These are phyloP conservation scores for Dictyostelium firmibasis DNA, from an alignment of 78 protist genomes.

Conservation along the genomic window DNA sequence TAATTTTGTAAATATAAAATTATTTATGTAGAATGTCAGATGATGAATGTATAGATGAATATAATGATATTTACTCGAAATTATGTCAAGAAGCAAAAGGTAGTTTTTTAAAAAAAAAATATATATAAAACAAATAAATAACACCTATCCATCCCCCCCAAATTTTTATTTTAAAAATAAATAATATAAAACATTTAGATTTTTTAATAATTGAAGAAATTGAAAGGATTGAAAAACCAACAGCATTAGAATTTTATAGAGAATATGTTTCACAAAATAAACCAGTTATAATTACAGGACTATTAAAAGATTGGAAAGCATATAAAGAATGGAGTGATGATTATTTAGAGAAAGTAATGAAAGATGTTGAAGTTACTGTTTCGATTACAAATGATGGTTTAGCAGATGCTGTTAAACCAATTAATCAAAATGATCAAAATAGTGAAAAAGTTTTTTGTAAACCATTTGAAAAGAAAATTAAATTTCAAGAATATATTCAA, in stretches of 20 bases:
- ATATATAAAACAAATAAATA: background rate
- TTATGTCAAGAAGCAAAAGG: conserved; percentile 31
- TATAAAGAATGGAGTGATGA: conserved; percentile 44
- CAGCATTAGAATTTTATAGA: conserved; percentile 77
- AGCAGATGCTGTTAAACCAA: conserved; percentile 76
- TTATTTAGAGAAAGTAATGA: conserved; percentile 30
- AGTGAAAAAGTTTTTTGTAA: conserved; percentile 59
- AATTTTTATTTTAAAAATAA: no score
- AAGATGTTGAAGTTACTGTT: conserved; percentile 58
- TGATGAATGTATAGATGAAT: background rate
- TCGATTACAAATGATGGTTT: conserved; percentile 76
- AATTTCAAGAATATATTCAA: conserved; percentile 49
- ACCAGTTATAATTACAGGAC: conserved; percentile 77
- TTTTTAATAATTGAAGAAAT: conserved; percentile 41
- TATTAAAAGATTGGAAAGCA: conserved; percentile 59
- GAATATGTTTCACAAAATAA: conserved; percentile 73
- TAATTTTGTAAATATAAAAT: background rate
- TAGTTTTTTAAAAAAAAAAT: background rate
- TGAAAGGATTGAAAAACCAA: conserved; percentile 73
- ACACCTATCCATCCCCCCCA: no score
- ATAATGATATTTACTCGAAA: conserved; percentile 16
- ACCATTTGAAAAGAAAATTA: conserved; percentile 63
- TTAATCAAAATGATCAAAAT: background rate
- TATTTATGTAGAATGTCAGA: background rate
- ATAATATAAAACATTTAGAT: background rate